Conservation (phyloP, 306 rosid species). For the Hippophae rhamnoides region DNA sequence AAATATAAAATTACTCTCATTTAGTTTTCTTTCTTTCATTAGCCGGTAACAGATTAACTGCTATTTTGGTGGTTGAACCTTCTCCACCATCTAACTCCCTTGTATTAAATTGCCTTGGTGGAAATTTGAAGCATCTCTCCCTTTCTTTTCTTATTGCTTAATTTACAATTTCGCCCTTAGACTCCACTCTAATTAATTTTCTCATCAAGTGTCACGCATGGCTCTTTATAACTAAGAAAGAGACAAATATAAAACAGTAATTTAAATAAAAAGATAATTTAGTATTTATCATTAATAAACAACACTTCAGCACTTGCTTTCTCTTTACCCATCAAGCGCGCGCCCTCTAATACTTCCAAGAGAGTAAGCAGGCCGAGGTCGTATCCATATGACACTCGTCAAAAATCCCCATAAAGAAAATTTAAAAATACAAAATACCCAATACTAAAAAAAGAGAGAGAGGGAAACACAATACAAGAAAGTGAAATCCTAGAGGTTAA, state of each 20-base stretch:
- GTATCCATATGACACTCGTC: conserved; percentile 27
- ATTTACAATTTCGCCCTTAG: no score
- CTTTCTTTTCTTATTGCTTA: no score
- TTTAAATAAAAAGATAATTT: conserved; percentile 17
- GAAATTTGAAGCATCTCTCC: no score
- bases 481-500: conserved; percentile 7
- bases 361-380: conserved; percentile 58
- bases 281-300: conserved; percentile 22
- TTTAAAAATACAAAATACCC: conserved; percentile 12
- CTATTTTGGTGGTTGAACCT: conserved; percentile 33
- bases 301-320: conserved; percentile 74
- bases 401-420: background rate
- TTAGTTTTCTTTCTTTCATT: conserved; percentile 2
- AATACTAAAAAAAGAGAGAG: conserved; percentile 13
- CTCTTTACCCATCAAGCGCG: conserved; percentile 28
- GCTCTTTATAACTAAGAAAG: no score
- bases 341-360: conserved; percentile 32
- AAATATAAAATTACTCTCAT: no score
- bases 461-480: conserved; percentile 19
- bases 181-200: no score
- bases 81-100: background rate
- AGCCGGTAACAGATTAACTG: conserved; percentile 19
- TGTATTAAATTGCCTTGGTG: no score
- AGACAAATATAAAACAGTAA: no score
- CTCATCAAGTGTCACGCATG: no score